phyloP scores from a whole-genome alignment of 78 protist species.

The Goniomonas avonlea region DNA sequence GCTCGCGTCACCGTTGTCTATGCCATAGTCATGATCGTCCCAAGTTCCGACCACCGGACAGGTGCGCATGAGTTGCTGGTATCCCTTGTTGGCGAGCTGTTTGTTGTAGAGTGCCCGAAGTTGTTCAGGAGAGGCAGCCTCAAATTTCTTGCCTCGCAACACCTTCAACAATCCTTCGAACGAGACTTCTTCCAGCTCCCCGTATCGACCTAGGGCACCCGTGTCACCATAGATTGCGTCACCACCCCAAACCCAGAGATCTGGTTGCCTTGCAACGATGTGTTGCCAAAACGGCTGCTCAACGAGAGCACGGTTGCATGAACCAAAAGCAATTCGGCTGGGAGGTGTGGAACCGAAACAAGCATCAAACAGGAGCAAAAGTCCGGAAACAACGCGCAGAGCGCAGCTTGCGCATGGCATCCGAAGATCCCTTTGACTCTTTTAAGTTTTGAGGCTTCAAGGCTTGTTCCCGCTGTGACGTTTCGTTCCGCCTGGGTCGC shows the following conservation, averaged over 20 bases:
- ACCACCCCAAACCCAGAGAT: neutral
- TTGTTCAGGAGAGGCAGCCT: neutral
- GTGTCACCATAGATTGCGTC: neutral
- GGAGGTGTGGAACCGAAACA: no score
- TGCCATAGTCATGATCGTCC: conserved; percentile 18
- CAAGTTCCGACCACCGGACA: neutral
- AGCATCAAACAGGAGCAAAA: no score
- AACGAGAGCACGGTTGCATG: no score
- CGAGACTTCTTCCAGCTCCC: neutral
- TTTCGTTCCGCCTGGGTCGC: no score
- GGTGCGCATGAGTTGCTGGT: neutral
- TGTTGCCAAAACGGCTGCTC: neutral
- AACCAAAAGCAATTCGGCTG: no score
- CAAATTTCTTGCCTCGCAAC: neutral
- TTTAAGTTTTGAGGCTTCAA: no score
- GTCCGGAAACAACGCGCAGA: no score
- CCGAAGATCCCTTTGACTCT: no score
- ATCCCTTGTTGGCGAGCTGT: neutral
- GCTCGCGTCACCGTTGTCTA: conserved; percentile 14
- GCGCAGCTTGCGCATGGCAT: no score
- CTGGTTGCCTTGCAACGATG: neutral
- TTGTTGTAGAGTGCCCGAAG: neutral
- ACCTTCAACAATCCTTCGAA: neutral
- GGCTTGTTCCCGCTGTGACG: no score
- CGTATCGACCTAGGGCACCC: neutral